Conservation (phyloP, 2,329 filamentous ascomycete species). For the Rhexocercosporidium sp. region DNA sequence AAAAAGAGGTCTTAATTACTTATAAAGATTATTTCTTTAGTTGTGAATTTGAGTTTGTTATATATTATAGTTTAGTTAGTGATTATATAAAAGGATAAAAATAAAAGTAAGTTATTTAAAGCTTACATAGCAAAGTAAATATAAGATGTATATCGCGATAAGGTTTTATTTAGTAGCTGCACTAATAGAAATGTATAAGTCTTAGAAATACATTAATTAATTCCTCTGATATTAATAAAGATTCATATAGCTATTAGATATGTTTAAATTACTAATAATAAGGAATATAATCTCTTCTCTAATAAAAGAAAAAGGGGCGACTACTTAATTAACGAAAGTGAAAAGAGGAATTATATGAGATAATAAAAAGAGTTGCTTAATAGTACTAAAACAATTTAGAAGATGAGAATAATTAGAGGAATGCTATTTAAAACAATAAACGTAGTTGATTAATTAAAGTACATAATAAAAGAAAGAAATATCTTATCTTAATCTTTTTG, state of each 20-base stretch:
- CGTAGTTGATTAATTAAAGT: not conserved
- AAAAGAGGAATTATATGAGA: not conserved
- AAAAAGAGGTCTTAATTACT: not conserved
- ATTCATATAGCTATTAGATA: not conserved
- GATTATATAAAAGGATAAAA: not conserved
- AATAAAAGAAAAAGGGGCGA: not conserved
- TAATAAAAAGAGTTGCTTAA: not conserved
- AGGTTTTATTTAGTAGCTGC: not conserved
- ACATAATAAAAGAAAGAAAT: not conserved
- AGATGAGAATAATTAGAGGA: not conserved
- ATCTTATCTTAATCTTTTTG: not conserved
- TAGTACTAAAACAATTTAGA: not conserved
- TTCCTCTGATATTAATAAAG: not conserved
- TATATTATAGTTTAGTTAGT: not conserved
- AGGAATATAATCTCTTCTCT: not conserved
- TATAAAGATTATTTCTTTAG: not conserved
- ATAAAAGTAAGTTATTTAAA: not conserved
- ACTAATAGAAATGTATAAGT: not conserved
- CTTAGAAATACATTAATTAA: not conserved
- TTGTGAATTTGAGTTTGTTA: not conserved
- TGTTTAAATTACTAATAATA: not conserved
- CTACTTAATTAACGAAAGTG: not conserved
- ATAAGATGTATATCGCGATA: not conserved
- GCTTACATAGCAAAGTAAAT: not conserved
- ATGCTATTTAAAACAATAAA: not conserved